Base-by-base conservation (phyloP, 2,329 filamentous ascomycete genomes). In the Colletotrichum agaves region DNA sequence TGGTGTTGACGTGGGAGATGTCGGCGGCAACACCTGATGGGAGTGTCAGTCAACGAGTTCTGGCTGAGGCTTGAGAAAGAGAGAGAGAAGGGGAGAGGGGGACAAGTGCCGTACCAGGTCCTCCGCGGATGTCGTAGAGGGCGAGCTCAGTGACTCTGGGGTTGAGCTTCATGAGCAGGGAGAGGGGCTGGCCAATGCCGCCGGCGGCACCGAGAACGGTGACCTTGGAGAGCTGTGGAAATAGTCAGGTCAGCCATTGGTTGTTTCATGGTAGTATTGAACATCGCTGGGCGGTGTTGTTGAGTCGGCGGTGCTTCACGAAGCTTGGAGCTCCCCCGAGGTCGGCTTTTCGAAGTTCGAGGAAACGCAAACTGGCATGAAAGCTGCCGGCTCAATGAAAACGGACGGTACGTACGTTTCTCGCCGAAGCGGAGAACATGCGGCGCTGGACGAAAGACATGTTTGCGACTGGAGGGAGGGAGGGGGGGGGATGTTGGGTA, bases 1-100 rank as follows among this genome's bases (percentile, higher is more conserved):
- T 97, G 84, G 95, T 98, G 91, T 98, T 98, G 90, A 99, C 94
- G 88, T 99, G 96, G 79, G 92, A 93, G 83, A 99, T 90, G 84
- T 99, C 96, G 81, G 96, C 96, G 76, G 95, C 96, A 83, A 99
- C 96, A 91, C 95, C 95, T 96, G 75, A 43, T 53, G 44, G 59
- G 43, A 71, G 50, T 4, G 49, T 75, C 64, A 74, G 74, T 75
- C 50, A 75, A 72, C 62, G 41, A 31, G 47, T 15, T 33, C 61
- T 43, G 47, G 31, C 35, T 27, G 50, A 10, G n/a, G 33, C 15
- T 61, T 46, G 19, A 21, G 5, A 31, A n/a, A n/a, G n/a, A n/a
- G n/a, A n/a, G n/a, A n/a, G n/a, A n/a, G n/a, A n/a, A n/a, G n/a
- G n/a, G n/a, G n/a, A n/a, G n/a, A n/a, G n/a, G 33, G 13, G 41